phyloP scores from a whole-genome alignment of 2,329 filamentous ascomycete species.

The Exophiala oligosperma region DNA sequence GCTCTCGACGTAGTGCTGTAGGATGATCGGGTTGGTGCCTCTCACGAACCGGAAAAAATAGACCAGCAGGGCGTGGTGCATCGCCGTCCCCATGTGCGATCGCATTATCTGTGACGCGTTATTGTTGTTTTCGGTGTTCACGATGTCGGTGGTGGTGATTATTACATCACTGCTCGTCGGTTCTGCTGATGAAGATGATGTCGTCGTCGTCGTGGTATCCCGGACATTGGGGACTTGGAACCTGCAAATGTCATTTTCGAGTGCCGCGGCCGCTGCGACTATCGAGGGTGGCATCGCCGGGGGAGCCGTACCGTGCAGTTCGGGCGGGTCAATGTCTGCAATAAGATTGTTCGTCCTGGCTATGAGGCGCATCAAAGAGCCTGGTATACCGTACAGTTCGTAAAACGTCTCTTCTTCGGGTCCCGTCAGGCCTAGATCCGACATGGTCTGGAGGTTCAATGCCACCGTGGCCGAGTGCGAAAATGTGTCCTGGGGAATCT shows the following conservation, averaged over 20 bases:
- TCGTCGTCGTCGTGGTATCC: not conserved
- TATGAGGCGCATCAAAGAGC: constrained; percentile 5
- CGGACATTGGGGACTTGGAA: not conserved
- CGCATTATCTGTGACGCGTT: not conserved
- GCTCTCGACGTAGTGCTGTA: constrained; percentile 41
- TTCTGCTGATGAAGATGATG: too few species aligned
- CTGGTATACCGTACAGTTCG: constrained; percentile 7
- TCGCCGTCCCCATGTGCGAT: constrained; percentile 37
- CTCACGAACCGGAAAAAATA: constrained; percentile 49
- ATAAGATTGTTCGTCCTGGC: constrained; percentile 9
- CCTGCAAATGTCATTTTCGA: constrained; percentile 4
- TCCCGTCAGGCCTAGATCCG: constrained; percentile 6
- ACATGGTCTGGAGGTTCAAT: constrained; percentile 1
- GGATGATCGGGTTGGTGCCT: constrained; percentile 41
- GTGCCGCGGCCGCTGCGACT: not conserved
- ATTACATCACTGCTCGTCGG: too few species aligned
- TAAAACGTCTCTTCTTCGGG: constrained; percentile 7
- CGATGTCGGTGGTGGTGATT: not conserved
- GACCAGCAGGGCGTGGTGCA: constrained; percentile 46
- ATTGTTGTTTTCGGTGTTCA: not conserved
- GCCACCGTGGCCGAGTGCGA: not conserved
- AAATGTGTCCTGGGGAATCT: constrained; percentile 7
- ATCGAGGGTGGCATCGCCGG: not conserved
- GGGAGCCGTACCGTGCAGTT: not conserved
- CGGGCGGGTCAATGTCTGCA: not conserved